These are phyloP conservation scores for Sporisorium scitamineum DNA, from an alignment of 1,284 basidiomycete species.

Conservation along the genomic window DNA sequence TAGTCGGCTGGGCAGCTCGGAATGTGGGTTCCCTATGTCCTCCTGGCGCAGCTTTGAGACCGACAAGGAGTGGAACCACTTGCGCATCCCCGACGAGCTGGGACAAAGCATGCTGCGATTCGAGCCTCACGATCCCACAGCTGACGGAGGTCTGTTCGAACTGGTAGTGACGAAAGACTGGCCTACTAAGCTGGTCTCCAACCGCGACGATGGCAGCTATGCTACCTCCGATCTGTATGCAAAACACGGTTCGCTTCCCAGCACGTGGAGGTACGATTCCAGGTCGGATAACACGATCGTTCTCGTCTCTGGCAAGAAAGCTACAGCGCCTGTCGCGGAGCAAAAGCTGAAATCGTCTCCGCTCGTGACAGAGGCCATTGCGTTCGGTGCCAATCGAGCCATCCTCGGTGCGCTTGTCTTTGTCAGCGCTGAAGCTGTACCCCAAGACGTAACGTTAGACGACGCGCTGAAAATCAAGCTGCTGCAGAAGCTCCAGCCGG, in stretches of 20 bases:
- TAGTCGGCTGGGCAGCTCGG: slow-evolving; percentile 74
- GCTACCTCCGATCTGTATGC: slow-evolving; percentile 56
- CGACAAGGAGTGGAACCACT: slow-evolving; percentile 77
- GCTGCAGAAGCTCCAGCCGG: slow-evolving; percentile 27
- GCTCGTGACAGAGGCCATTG: slow-evolving; percentile 49
- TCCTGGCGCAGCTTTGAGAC: slow-evolving; percentile 73
- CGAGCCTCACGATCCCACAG: slow-evolving; percentile 20
- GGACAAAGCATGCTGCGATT: slow-evolving; percentile 44
- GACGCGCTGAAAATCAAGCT: slow-evolving; percentile 17
- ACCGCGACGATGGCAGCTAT: slow-evolving; percentile 46
- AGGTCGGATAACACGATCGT: slow-evolving; percentile 56
- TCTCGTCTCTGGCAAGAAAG: slow-evolving; percentile 58
- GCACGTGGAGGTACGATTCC: slow-evolving; percentile 50
- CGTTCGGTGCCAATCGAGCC: slow-evolving; percentile 55
- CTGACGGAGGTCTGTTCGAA: slow-evolving; percentile 29
- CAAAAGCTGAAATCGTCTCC: slow-evolving; percentile 23
- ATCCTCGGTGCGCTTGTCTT: slow-evolving; percentile 55
- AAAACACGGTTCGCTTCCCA: slow-evolving; percentile 5
- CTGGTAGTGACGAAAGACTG: slow-evolving; percentile 48
- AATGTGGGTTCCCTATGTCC: slow-evolving; percentile 72
- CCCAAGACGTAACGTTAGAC: slow-evolving; percentile 8
- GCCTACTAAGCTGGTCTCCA: slow-evolving; percentile 57
- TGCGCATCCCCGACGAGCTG: slow-evolving; percentile 70
- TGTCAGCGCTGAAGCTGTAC: slow-evolving; percentile 19
- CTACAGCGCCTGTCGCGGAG: slow-evolving; percentile 37